Percentiles rank a stretch among this genome's conserved stretches.
Evolutionary conservation across 2,329 filamentous ascomycete genomes (phyloP).

Genomic region (Diaporthe sp.): DNA sequence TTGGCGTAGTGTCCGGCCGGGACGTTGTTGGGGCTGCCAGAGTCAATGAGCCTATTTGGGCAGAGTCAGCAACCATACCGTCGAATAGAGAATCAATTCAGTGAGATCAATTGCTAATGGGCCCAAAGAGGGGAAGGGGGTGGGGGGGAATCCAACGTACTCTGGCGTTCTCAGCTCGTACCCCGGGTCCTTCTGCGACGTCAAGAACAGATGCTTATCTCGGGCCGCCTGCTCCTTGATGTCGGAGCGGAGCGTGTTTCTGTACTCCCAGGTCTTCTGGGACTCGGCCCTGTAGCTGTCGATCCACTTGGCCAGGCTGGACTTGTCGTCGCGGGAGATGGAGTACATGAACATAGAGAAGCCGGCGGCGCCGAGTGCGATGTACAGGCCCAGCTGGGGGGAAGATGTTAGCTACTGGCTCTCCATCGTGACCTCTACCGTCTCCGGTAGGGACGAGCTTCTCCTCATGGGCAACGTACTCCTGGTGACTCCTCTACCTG

Average conservation of each 20-base stretch:
- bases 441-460: accelerated
- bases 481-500: slow-evolving; percentile 64
- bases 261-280: slow-evolving; percentile 60
- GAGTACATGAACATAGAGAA: slow-evolving; percentile 57
- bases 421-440: neutral
- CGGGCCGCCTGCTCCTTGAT: slow-evolving; percentile 65
- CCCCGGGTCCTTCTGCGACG: slow-evolving; percentile 55
- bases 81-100: neutral
- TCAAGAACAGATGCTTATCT: slow-evolving; percentile 66
- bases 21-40: slow-evolving; percentile 63
- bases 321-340: slow-evolving; percentile 62
- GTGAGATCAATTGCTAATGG: too few relatives aligned
- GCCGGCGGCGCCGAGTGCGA: slow-evolving; percentile 57
- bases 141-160: slow-evolving; percentile 53
- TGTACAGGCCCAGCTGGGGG: slow-evolving; percentile 60
- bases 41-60: slow-evolving; percentile 57
- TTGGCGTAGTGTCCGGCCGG: slow-evolving; percentile 65
- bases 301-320: slow-evolving; percentile 58
- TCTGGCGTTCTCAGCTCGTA: slow-evolving; percentile 67
- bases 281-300: slow-evolving; percentile 55
- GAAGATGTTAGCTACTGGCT: slow-evolving; percentile 17
- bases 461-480: slow-evolving; percentile 53
- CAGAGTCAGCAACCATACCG: neutral
- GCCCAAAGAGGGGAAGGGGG: neutral
- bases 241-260: slow-evolving; percentile 63